Percentiles rank a stretch among this genome's conserved stretches.
These are phyloP conservation scores for Delitschia confertaspora DNA, from an alignment of 495 filamentous ascomycete species.

Conservation along the genomic window DNA sequence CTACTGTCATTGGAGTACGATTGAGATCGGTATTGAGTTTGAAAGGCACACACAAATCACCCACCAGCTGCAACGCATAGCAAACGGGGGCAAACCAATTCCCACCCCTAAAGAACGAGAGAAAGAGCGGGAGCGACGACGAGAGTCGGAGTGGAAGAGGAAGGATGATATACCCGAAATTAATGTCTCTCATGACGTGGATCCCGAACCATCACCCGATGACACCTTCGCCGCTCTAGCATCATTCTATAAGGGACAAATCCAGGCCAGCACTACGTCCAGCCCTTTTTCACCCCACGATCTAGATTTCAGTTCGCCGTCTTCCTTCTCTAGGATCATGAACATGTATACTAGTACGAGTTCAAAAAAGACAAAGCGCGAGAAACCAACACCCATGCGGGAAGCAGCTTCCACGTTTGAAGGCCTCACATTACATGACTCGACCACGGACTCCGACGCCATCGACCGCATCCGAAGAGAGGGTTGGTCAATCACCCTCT, in stretches of 20 bases:
- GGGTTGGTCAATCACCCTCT: slow-evolving; percentile 49
- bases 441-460: slow-evolving; percentile 42
- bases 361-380: slow-evolving; percentile 55
- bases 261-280: slow-evolving; percentile 48
- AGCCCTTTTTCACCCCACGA: slow-evolving; percentile 37
- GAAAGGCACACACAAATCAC: slow-evolving; percentile 79
- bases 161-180: slow-evolving; percentile 12
- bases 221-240: slow-evolving; percentile 32
- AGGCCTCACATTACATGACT: slow-evolving; percentile 51
- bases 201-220: slow-evolving; percentile 36
- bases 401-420: slow-evolving; percentile 62
- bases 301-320: slow-evolving; percentile 66
- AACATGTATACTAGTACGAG: slow-evolving; percentile 68
- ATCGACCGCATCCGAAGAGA: slow-evolving; percentile 42
- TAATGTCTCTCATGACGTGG: slow-evolving; percentile 9
- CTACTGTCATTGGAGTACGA: slow-evolving; percentile 85
- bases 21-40: slow-evolving; percentile 83
- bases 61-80: slow-evolving; percentile 59
- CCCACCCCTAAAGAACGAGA: slow-evolving; percentile 38
- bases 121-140: slow-evolving; percentile 27
- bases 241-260: slow-evolving; percentile 47
- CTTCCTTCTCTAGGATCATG: slow-evolving; percentile 79
- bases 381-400: slow-evolving; percentile 61
- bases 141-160: slow-evolving; percentile 8
- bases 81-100: slow-evolving; percentile 42